phyloP scores from a whole-genome alignment of 1,284 basidiomycete species.

The Gymnopus androsaceus region DNA sequence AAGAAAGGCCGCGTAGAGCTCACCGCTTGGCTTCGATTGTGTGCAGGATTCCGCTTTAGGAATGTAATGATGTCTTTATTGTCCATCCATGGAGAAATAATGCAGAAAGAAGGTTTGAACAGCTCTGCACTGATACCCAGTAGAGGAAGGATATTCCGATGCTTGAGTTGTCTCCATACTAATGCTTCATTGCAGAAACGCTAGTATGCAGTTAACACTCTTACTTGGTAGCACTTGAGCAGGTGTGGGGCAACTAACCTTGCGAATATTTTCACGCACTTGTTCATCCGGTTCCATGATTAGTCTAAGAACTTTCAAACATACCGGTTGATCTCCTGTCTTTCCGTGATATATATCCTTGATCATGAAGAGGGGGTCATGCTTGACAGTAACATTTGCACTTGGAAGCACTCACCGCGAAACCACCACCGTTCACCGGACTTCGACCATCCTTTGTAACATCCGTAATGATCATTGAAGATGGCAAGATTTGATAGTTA shows the following conservation, averaged over 20 bases:
- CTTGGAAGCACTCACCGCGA: too few species aligned
- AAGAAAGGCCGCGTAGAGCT: too few species aligned
- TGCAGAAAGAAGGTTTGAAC: too few species aligned
- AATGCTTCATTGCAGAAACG: slow-evolving; percentile 6
- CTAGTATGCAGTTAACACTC: neutral
- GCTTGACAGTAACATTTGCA: too few species aligned
- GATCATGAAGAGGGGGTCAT: too few species aligned
- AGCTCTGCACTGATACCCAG: too few species aligned
- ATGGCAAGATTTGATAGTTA: too few species aligned
- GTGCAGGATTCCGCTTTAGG: neutral
- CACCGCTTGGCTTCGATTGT: neutral
- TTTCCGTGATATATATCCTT: slow-evolving; percentile 11
- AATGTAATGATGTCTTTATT: slow-evolving; percentile 8
- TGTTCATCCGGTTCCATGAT: neutral
- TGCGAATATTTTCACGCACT: neutral
- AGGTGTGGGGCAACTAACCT: neutral
- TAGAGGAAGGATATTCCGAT: too few species aligned
- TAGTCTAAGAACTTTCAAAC: slow-evolving; percentile 9
- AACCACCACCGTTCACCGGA: too few species aligned
- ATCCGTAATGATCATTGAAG: too few species aligned
- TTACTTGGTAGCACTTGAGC: neutral
- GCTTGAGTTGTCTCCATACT: slow-evolving; percentile 9
- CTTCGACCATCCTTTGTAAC: too few species aligned
- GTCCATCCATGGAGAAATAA: slow-evolving; percentile 13
- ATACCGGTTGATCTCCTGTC: neutral